These are phyloP conservation scores for Russula griseocarnosa DNA, from an alignment of 768 basidiomycete species.

Conservation along the genomic window DNA sequence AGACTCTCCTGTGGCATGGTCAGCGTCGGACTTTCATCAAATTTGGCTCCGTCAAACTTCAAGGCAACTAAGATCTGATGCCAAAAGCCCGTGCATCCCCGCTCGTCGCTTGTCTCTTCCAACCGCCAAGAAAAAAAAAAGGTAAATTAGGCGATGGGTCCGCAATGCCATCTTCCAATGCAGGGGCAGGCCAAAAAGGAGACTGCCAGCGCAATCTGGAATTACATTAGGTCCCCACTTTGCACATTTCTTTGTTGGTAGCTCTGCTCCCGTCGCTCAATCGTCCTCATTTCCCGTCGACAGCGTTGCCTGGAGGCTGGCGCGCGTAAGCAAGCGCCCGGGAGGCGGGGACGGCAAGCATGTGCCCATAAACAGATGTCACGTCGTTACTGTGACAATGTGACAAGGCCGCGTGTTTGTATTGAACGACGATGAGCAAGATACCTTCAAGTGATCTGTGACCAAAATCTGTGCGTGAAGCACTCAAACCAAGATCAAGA, in stretches of 20 bases:
- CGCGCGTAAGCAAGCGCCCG: conserved; percentile 8
- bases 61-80: conserved; percentile 22
- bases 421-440: conserved; percentile 24
- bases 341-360: conserved; percentile 1
- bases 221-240: neutral
- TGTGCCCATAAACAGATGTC: conserved; percentile 22
- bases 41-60: conserved; percentile 18
- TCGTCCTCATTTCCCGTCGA: conserved; percentile 6
- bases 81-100: neutral
- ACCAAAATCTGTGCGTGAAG: conserved; percentile 20
- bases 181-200: neutral
- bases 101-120: conserved; percentile 5
- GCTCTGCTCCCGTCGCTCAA: conserved; percentile 4
- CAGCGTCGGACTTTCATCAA: neutral
- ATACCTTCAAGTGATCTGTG: conserved; percentile 21
- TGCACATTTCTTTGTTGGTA: neutral
- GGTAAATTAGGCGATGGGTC: neutral
- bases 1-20: conserved; percentile 1
- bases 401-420: conserved; percentile 22
- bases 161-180: neutral
- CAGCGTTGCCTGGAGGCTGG: neutral
- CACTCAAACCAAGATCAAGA: conserved; percentile 10
- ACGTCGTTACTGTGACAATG: conserved; percentile 24
- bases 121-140: neutral
- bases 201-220: neutral